phyloP scores from a whole-genome alignment of 1,139 yeast species.

The Geotrichum histeridarum region DNA sequence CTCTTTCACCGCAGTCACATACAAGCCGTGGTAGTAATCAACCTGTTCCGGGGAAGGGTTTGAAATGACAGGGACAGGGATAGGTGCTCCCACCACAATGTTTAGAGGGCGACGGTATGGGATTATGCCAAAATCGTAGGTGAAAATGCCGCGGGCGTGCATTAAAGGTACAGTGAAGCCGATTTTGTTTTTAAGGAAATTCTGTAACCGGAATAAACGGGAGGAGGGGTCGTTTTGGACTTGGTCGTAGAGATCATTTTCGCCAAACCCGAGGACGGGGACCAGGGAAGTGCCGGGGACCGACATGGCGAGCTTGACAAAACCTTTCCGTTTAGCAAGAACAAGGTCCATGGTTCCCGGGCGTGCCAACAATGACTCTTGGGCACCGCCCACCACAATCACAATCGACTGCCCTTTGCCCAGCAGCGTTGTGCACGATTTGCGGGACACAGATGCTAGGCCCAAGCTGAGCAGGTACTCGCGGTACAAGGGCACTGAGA shows the following conservation, averaged over 20 bases:
- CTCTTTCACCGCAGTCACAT: slow-evolving; percentile 59
- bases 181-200: slow-evolving; percentile 60
- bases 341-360: slow-evolving; percentile 62
- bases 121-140: slow-evolving; percentile 83
- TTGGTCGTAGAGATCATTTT: slow-evolving; percentile 70
- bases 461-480: slow-evolving; percentile 82
- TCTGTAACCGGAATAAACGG: slow-evolving; percentile 53
- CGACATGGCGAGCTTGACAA: slow-evolving; percentile 78
- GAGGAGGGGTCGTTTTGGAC: slow-evolving; percentile 53
- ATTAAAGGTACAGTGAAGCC: slow-evolving; percentile 92
- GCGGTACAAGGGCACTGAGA: slow-evolving; percentile 75
- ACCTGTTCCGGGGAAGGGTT: slow-evolving; percentile 48
- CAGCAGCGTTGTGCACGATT: slow-evolving; percentile 62
- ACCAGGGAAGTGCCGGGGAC: slow-evolving; percentile 73
- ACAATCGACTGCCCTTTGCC: slow-evolving; percentile 64
- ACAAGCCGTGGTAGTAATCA: slow-evolving; percentile 65
- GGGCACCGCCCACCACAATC: slow-evolving; percentile 93
- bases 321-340: slow-evolving; percentile 75
- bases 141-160: slow-evolving; percentile 87
- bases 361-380: slow-evolving; percentile 70
- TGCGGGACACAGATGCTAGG: slow-evolving; percentile 74
- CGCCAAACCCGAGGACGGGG: slow-evolving; percentile 91
- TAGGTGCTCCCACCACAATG: slow-evolving; percentile 71
- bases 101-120: slow-evolving; percentile 81
- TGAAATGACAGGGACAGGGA: slow-evolving; percentile 53